phyloP scores from a whole-genome alignment of 371 early-diverging fungal genomes.

The Apophysomyces elegans region DNA sequence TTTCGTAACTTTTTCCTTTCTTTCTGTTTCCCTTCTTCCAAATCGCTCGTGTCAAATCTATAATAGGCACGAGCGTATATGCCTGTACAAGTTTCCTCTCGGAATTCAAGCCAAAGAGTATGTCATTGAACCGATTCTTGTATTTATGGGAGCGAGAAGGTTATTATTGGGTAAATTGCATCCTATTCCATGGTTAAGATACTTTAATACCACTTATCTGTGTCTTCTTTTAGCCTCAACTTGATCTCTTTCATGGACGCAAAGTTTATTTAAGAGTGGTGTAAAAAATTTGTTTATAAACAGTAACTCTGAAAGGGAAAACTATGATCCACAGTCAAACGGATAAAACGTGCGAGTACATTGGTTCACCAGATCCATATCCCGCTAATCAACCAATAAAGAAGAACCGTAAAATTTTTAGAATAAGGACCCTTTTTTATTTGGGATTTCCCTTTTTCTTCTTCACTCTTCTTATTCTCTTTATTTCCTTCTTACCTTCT shows the following conservation, averaged over 20 bases:
- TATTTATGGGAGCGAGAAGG: no score
- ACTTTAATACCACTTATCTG: no score
- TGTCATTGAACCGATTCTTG: no score
- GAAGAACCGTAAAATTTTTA: constrained; percentile 2
- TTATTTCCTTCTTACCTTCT: no score
- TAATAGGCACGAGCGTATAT: no score
- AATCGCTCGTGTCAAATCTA: no score
- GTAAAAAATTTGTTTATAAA: not conserved
- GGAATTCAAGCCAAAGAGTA: no score
- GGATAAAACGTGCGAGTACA: not conserved
- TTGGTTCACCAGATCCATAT: constrained; percentile 6
- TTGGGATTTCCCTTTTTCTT: not conserved
- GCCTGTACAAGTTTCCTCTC: no score
- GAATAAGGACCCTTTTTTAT: constrained; percentile 7
- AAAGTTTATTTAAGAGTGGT: not conserved
- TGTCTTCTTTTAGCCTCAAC: not conserved
- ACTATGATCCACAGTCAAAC: constrained; percentile 7
- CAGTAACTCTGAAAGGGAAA: constrained; percentile 5
- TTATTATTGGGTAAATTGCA: no score
- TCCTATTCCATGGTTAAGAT: no score
- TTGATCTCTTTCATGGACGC: not conserved
- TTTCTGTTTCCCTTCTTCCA: no score
- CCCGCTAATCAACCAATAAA: constrained; percentile 1
- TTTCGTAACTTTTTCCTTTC: no score
- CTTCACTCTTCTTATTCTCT: not conserved